phyloP scores from a whole-genome alignment of 352 stramenopile species.

The Phytophthora pini region DNA sequence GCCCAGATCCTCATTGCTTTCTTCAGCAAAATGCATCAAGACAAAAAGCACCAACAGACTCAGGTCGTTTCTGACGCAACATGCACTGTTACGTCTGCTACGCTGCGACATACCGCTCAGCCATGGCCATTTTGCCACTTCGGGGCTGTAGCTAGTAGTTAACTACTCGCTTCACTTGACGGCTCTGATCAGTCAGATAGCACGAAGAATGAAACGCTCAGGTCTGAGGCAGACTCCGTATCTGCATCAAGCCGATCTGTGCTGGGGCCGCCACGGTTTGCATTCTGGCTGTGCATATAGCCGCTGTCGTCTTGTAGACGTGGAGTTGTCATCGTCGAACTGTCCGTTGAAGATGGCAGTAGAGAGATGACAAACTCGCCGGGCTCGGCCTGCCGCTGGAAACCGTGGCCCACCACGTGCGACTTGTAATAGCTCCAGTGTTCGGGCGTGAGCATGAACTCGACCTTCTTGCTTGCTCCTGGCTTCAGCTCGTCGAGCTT shows the following conservation, averaged over 20 bases:
- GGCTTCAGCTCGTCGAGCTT: constrained; percentile 57
- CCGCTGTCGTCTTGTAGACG: background rate
- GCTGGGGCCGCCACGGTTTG: constrained; percentile 11
- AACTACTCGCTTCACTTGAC: constrained; percentile 9
- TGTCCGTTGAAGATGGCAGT: constrained; percentile 33
- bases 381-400: constrained; percentile 40
- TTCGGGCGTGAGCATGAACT: constrained; percentile 47
- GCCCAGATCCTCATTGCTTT: no score
- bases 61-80: constrained; percentile 17
- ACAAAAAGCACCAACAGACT: background rate
- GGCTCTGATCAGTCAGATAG: constrained; percentile 6
- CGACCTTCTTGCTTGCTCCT: constrained; percentile 39
- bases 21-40: no score
- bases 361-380: constrained; percentile 66
- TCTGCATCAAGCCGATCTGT: constrained; percentile 2
- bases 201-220: constrained; percentile 35
- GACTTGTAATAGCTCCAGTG: constrained; percentile 70
- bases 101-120: constrained; percentile 3
- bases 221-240: background rate
- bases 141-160: no score
- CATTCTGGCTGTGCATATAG: constrained; percentile 13
- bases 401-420: constrained; percentile 48
- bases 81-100: background rate
- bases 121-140: background rate
- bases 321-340: constrained; percentile 3